Percentiles rank a stretch among this genome's conserved stretches.
These are phyloP conservation scores for Inonotus hispidus DNA, from an alignment of 1,284 basidiomycete genomes.

Conservation along the genomic window DNA sequence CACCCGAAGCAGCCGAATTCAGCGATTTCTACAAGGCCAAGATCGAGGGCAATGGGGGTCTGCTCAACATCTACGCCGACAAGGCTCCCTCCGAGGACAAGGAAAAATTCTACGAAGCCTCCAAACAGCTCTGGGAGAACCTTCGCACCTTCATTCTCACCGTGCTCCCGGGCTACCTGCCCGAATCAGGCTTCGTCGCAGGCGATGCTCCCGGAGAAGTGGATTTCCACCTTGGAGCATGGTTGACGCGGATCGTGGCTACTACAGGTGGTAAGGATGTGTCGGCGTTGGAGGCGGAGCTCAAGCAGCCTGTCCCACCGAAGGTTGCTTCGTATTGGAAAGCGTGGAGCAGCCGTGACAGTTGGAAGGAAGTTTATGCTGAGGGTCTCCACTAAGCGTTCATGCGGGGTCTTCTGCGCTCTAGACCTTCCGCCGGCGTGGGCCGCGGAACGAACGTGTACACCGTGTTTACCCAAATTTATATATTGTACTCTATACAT, in stretches of 20 bases:
- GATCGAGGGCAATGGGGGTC: conserved; percentile 39
- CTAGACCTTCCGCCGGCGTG: not conserved
- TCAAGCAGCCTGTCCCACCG: conserved; percentile 34
- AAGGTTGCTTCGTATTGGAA: conserved; percentile 41
- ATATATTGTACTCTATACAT: not conserved
- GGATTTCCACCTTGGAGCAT: conserved; percentile 49
- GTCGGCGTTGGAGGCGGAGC: conserved; percentile 35
- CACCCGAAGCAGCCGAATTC: conserved; percentile 39
- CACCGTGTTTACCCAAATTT: not conserved
- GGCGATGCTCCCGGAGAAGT: conserved; percentile 45
- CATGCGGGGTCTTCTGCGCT: not conserved
- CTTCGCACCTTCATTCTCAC: conserved; percentile 36
- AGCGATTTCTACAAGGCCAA: conserved; percentile 50
- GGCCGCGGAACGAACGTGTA: not conserved
- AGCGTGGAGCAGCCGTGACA: conserved; percentile 48
- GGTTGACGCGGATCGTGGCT: conserved; percentile 41
- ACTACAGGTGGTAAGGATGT: conserved; percentile 21
- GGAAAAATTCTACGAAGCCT: conserved; percentile 36
- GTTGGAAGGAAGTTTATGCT: conserved; percentile 52
- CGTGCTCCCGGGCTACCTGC: conserved; percentile 37
- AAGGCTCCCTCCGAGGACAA: conserved; percentile 33
- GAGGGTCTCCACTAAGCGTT: conserved; percentile 40
- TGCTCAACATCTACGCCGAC: conserved; percentile 42
- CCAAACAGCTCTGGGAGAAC: conserved; percentile 36
- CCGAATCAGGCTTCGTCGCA: conserved; percentile 42